Percentiles rank a stretch among this genome's conserved stretches.
Conservation (phyloP, 768 basidiomycete species). For the Pilatotrama ljubarskyi region DNA sequence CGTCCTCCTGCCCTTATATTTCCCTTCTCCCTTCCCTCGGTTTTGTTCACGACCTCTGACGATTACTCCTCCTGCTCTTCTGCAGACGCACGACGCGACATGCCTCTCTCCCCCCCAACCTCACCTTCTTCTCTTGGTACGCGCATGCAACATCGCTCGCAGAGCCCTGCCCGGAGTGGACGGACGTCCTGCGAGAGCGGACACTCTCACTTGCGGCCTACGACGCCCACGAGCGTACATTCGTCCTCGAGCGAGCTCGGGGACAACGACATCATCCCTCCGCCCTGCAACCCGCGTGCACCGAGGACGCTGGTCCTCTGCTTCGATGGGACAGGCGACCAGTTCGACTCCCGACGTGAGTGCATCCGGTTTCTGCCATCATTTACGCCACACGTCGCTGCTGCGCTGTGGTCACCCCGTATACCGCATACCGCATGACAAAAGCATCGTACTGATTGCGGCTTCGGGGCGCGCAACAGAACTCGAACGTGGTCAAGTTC, state of each 20-base stretch:
- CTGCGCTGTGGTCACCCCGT: neutral
- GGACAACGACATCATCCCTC: constrained; percentile 28
- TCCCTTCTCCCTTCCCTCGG: neutral
- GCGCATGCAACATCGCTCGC: neutral
- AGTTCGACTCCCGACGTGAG: constrained; percentile 68
- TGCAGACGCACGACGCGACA: constrained; percentile 11
- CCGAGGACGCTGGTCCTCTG: constrained; percentile 64
- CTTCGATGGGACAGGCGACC: constrained; percentile 66
- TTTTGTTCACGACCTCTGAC: constrained; percentile 13
- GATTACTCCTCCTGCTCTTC: neutral
- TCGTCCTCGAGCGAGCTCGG: constrained; percentile 15
- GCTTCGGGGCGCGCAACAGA: constrained; percentile 39
- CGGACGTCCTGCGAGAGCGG: neutral
- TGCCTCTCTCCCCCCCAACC: neutral
- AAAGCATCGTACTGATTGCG: too few species aligned
- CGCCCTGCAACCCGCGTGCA: constrained; percentile 20
- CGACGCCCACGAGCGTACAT: constrained; percentile 16
- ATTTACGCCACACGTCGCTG: neutral
- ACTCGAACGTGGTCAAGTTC: constrained; percentile 71
- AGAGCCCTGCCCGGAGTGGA: neutral
- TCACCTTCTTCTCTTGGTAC: neutral
- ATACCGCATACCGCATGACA: neutral
- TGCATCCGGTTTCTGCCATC: neutral
- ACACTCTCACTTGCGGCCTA: constrained; percentile 10
- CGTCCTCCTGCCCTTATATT: neutral